phyloP scores from a whole-genome alignment of 2,329 filamentous ascomycete genomes.

The Coniochaeta ligniaria region DNA sequence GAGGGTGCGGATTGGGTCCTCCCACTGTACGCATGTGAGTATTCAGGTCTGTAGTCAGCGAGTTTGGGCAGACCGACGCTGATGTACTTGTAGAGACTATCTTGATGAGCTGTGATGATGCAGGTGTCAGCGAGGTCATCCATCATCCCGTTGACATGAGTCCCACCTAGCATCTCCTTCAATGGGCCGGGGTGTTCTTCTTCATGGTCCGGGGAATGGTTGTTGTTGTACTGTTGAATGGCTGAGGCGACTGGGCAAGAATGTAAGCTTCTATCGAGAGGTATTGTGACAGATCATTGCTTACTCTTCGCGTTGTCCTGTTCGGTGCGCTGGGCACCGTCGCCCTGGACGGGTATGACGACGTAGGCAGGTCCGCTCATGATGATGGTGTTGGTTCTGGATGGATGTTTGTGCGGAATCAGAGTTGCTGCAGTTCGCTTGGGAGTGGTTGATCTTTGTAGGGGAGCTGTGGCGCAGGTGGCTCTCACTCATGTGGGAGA shows the following conservation, averaged over 20 bases:
- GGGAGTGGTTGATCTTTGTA: no score
- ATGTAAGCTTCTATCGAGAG: not conserved
- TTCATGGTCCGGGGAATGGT: not conserved
- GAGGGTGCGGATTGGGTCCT: not conserved
- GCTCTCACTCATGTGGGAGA: no score
- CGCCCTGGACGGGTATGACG: not conserved
- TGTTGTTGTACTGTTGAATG: not conserved
- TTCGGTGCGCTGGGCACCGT: not conserved
- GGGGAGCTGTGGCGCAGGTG: no score
- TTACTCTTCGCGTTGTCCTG: not conserved
- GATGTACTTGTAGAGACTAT: not conserved
- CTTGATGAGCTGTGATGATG: not conserved
- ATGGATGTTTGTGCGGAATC: not conserved
- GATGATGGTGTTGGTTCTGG: not conserved
- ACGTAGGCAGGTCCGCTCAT: not conserved
- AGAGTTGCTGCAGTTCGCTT: not conserved
- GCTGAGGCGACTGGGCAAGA: not conserved
- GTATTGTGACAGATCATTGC: not conserved
- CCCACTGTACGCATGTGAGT: not conserved
- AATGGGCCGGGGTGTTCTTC: not conserved
- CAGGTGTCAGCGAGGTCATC: not conserved
- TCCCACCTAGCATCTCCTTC: not conserved
- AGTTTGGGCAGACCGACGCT: not conserved
- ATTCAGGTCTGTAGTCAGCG: not conserved
- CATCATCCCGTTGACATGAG: not conserved